A percentile compares a stretch with the other conserved stretches of the same genome.
These are phyloP conservation scores for Serpula lacrymans DNA, from an alignment of 768 basidiomycete genomes.

Conservation along the genomic window DNA sequence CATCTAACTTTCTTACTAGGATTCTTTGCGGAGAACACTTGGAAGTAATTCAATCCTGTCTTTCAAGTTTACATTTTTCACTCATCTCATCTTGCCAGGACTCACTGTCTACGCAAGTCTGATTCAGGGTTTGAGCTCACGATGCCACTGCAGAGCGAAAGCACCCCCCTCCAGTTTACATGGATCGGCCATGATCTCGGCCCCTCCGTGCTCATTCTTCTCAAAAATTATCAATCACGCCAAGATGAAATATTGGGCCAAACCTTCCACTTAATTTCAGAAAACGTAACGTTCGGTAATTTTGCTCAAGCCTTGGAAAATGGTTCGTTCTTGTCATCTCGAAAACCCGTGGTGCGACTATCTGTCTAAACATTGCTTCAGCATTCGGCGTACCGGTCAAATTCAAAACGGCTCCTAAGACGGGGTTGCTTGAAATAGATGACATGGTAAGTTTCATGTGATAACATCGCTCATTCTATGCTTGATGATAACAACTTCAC, in stretches of 20 bases:
- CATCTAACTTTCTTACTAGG: no score
- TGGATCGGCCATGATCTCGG: neutral
- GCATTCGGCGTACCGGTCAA: constrained; percentile 12
- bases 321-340: constrained; percentile 11
- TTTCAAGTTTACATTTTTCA: no score
- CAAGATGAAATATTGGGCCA: constrained; percentile 8
- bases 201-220: constrained; percentile 7
- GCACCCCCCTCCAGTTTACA: no score
- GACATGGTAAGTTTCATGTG: constrained; percentile 12
- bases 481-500: neutral
- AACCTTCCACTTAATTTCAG: constrained; percentile 9
- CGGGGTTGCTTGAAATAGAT: constrained; percentile 12
- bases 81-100: no score
- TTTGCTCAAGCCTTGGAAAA: constrained; percentile 9
- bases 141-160: no score
- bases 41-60: no score
- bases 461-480: neutral
- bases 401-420: neutral
- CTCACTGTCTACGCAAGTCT: no score
- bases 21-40: no score
- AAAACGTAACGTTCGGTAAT: constrained; percentile 11
- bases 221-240: constrained; percentile 10
- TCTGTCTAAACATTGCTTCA: no score
- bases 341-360: no score
- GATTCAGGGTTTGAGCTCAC: no score